phyloP scores from a whole-genome alignment of 1,139 yeast species.

The Candida albicans region DNA sequence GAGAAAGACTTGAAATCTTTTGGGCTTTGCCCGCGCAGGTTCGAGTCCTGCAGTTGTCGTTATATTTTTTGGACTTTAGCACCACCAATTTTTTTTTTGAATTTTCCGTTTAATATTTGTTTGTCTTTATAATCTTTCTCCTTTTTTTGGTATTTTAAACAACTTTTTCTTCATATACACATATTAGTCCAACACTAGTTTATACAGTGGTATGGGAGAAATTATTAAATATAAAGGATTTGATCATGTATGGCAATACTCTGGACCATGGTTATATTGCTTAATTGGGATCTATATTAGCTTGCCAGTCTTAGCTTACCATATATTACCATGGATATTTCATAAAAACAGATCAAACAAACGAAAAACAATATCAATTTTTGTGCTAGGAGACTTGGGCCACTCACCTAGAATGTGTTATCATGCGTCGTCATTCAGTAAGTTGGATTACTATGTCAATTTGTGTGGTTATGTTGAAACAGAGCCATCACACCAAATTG shows the following conservation, averaged over 20 bases:
- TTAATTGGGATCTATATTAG: slow-evolving; percentile 34
- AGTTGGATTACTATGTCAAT: slow-evolving; percentile 70
- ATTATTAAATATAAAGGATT: slow-evolving; percentile 25
- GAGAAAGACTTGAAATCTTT: slow-evolving; percentile 59
- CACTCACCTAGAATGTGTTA: slow-evolving; percentile 95
- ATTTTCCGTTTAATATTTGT: not conserved
- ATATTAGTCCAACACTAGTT: too few relatives aligned
- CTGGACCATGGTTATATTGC: slow-evolving; percentile 43
- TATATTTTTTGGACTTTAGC: not conserved
- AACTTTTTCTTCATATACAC: too few relatives aligned
- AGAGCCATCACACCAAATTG: slow-evolving; percentile 48
- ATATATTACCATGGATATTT: slow-evolving; percentile 32
- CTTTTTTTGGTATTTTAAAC: not conserved
- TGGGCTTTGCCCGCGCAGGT: slow-evolving; percentile 63
- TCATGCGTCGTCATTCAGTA: slow-evolving; percentile 81
- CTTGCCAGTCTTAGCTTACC: slow-evolving; percentile 38
- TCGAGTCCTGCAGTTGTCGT: slow-evolving; percentile 35
- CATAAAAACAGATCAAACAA: slow-evolving; percentile 19
- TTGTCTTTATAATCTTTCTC: slow-evolving; percentile 3
- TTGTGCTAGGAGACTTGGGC: slow-evolving; percentile 91
- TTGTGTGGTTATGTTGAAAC: slow-evolving; percentile 82
- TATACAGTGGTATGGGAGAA: slow-evolving; percentile 6
- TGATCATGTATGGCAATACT: slow-evolving; percentile 27
- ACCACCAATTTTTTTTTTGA: not conserved
- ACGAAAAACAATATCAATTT: slow-evolving; percentile 61